These are phyloP conservation scores for Russula vinacea DNA, from an alignment of 768 basidiomycete species.

Conservation along the genomic window DNA sequence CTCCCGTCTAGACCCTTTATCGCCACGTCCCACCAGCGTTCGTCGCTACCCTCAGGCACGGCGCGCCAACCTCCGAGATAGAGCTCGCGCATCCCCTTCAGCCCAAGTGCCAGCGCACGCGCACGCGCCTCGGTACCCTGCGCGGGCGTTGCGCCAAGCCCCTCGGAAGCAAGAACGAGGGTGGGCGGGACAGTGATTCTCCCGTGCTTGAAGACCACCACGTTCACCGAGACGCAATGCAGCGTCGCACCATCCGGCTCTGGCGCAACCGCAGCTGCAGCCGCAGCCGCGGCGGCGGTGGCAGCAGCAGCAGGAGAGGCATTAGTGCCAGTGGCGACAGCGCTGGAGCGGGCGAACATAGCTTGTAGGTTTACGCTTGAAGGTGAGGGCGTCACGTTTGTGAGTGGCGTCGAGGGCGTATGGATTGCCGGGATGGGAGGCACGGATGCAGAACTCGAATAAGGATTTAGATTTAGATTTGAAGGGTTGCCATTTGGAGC, in stretches of 20 bases:
- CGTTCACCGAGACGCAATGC: conserved; percentile 62
- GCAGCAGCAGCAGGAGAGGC: background rate
- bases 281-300: background rate
- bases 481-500: no score
- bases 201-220: conserved; percentile 64
- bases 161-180: conserved; percentile 57
- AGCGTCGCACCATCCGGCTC: conserved; percentile 56
- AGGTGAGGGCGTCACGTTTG: conserved; percentile 17
- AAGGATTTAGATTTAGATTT: background rate
- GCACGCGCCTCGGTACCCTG: conserved; percentile 19
- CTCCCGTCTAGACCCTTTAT: conserved; percentile 42
- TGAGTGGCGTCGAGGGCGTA: conserved; percentile 11
- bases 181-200: conserved; percentile 72
- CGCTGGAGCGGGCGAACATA: background rate
- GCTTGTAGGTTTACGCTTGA: conserved; percentile 9
- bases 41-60: conserved; percentile 43
- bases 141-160: conserved; percentile 43
- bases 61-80: conserved; percentile 60
- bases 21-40: conserved; percentile 69
- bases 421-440: conserved; percentile 18
- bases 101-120: conserved; percentile 36
- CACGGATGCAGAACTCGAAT: background rate
- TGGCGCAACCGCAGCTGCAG: conserved; percentile 28
- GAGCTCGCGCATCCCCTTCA: conserved; percentile 45
- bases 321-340: background rate